These are phyloP conservation scores for Xylaria longipes DNA, from an alignment of 495 filamentous ascomycete genomes.

Conservation along the genomic window DNA sequence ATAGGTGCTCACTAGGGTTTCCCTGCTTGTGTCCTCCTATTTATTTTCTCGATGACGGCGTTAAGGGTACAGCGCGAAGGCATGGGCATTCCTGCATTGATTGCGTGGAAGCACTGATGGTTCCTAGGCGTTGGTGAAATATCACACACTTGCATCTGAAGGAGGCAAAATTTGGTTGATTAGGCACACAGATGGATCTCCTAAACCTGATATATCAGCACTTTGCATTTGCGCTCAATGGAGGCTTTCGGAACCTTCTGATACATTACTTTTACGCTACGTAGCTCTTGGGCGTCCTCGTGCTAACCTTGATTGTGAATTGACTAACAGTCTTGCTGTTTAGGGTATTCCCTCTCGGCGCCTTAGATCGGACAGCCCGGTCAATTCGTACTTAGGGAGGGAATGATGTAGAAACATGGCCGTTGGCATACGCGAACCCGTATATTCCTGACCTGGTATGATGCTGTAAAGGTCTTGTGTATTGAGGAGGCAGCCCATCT, in stretches of 20 bases:
- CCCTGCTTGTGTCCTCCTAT: neutral
- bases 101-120: conserved; percentile 4
- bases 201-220: conserved; percentile 9
- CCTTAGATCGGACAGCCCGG: neutral
- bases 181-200: conserved; percentile 1
- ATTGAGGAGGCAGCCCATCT: neutral
- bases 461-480: neutral
- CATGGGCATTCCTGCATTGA: conserved; percentile 20
- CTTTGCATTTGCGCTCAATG: conserved; percentile 13
- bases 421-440: neutral
- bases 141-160: conserved; percentile 10
- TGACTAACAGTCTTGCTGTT: neutral
- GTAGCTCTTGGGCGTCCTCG: neutral
- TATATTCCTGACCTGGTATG: neutral
- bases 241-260: neutral
- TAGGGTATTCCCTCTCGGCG: neutral
- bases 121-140: conserved; percentile 17
- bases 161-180: conserved; percentile 16
- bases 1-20: neutral
- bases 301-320: neutral
- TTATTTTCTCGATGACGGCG: conserved; percentile 7
- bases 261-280: neutral
- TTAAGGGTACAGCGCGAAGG: conserved; percentile 10
- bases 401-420: neutral
- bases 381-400: neutral